Base-by-base conservation (phyloP, 2,329 filamentous ascomycete genomes). In the Ascochyta clinopodiicola region DNA sequence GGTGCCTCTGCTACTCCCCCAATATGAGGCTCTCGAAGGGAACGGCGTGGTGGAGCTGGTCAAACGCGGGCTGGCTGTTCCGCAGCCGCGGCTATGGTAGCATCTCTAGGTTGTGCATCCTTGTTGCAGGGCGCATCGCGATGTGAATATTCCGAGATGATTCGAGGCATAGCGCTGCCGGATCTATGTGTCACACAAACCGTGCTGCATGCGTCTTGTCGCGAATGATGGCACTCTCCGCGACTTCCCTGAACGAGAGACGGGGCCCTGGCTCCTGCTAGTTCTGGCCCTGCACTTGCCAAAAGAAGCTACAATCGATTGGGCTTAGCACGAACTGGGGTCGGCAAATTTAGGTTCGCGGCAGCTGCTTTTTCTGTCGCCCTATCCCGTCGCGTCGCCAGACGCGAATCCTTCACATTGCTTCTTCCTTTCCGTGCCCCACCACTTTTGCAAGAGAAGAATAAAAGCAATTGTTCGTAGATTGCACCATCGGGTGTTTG, bases 31-130 rank as follows among this genome's bases (percentile, higher is more conserved):
- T 61, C 61, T 61, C 61, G 44, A 61, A 63, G 56, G 67, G 69
- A 68, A 64, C 64, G 46, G 50, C 61, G 53, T 53, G 62, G 70
- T 61, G 62, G 70, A 70, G 62, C 67, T 74, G 69, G 66, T 72
- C 72, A 70, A 66, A 75, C 75, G 68, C 70, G 68, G 75, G 72
- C 74, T 73, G 74, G 62, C 62, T 71, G 65, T 70, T 71, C 77
- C 75, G 76, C 72, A 74, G 72, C 75, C 76, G 73, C 75, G 75
- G 70, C 61, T 70, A 75, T 76, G 76, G 75, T 76, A 75, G 72
- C 74, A 75, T 70, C 60, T 65, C 61, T 60, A 70, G 67, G 71
- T 70, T 70, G 68, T 66, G 68, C 66, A 77, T 74, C 74, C 76
- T 67, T 62, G 58, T 64, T 59, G 56, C 61, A 65, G 57, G 59